Evolutionary conservation across 2,329 filamentous ascomycete genomes (phyloP), one percentile per base, ranked within the genome.

Genomic region (Achaetomium macrosporum): DNA sequence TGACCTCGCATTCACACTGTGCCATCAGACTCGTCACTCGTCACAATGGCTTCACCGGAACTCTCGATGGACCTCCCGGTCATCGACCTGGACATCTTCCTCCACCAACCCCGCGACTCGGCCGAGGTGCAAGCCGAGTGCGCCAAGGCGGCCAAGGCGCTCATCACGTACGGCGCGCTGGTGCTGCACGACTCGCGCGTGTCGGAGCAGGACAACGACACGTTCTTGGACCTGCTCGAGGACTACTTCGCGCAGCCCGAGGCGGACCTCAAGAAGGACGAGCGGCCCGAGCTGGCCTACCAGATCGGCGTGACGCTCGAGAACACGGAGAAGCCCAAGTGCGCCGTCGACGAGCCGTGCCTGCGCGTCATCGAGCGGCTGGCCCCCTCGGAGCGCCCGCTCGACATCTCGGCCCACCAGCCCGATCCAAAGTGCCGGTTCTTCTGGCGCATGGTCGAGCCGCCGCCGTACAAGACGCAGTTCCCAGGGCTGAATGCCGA

Each of bases 381-480:
- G 20, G 73, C 71, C 2, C 78, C 78, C 1, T 69, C 69, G 1
- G 77, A 83, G 70, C 69, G 80, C 37, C 80, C 80, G 3, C 72
- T 83, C 9, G 80, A 83, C 61, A 77, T 83, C 58, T 59, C 66
- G n/a, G 77, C 65, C 7, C 79, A 83, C 63, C 63, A 71, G 29
- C 80, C 80, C 0, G 80, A 83, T 53, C 80, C 80, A 37, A 83
- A 83, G 67, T 82, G 79, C 61, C 73, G 80, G 41, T 83, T 83
- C 71, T 83, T 83, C 65, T 83, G 80, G 80, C 69, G 76, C 56
- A 81, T 83, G 76, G 74, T 70, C 11, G 76, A 81, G 60, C 54
- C 59, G 48, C 74, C 78, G 20, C 78, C 79, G 0, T 80, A 79
- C 56, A 65, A 73, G 64, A 82, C 79, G 0, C 61, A 72, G 54